Base-by-base conservation (phyloP, 352 stramenopile genomes). In the Phytopythium mirpurense region DNA sequence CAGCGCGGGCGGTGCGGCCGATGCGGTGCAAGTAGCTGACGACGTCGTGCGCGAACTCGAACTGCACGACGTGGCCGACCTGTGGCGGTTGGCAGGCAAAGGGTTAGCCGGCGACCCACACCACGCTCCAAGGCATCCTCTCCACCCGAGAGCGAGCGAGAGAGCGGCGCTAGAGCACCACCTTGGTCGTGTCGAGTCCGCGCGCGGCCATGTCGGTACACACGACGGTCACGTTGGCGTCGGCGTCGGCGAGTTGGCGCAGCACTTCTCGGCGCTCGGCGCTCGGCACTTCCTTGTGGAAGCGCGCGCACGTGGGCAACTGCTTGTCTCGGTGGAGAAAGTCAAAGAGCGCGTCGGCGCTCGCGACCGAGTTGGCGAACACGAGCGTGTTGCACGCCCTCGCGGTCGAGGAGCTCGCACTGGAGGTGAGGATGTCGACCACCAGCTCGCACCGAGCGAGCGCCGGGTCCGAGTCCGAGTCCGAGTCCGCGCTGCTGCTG, bases 1-100 rank as follows among this genome's bases (percentile, higher is more conserved):
- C 78, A 23, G 76, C 78, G 18, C 79, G 79, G 14, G 69, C 83
- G 3, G 83, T 93, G 40, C 79, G 79, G 2, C 83, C 83, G 43
- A 89, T 88, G 57, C 83, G 79, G 54, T 93, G 83, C 41, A 93
- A 66, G 43, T 89, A 85, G 53, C 75, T 88, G 54, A 93, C 78
- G n/a, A 89, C 74, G 54, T 93, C 78, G 51, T 63, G 78, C 11
- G 83, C 83, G 51, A 90, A 93, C 55, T 93, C 83, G 54, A 84
- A 88, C 62, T 93, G 83, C 0, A 93, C 64, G 36, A 93, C 83
- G 50, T 93, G 79, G 5, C 61, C 45, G 41, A 71, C 63, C 56
- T 68, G 21, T 41, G 15, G 5, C 14, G 36, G 18, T 10, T 21
- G 15, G 21, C n/a, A 19, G 1, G 10, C 2, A 36, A 1, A 29